Evolutionary conservation across 208 protist species (phyloP), one percentile per base, ranked within the genome.

Genomic region (Acanthamoeba divionensis): DNA sequence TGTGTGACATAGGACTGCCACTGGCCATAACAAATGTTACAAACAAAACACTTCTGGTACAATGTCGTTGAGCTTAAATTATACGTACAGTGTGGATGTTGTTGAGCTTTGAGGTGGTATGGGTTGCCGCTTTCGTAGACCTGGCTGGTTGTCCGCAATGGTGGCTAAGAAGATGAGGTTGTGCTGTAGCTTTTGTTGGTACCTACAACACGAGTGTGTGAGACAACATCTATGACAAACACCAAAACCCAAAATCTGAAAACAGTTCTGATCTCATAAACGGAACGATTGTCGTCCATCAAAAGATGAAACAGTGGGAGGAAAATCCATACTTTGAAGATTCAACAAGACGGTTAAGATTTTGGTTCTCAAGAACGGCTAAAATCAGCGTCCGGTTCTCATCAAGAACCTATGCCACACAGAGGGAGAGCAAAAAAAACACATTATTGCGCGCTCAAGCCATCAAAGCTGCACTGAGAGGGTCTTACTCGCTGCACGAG

Each of bases 111-210:
- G n/a, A n/a, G n/a, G n/a, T n/a, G n/a, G n/a, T n/a, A n/a, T n/a
- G n/a, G n/a, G n/a, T n/a, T n/a, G n/a, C n/a, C 47, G 41, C 24
- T 83, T 83, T 4, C 73, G 73, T n/a, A 83, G 50, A 18, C 48
- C 73, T 26, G 73, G 73, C 29, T 83, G 73, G 29, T 7, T 5
- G 29, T 83, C 73, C 33, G 73, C 73, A 45, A 83, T 36, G 50
- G 73, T 83, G 0, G 73, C 73, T 54, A 83, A 54, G 33, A 62
- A 83, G 18, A 83, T 83, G 10, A 83, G 73, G 73, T 83, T 83
- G 26, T 83, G 73, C 73, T 83, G 73, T 38, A 83, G 33, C 48
- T 54, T 45, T 36, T 10, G 21, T 36, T 83, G 73, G 26, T 83
- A 83, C 73, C 44, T 83, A 13, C 45, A 15, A 29, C 63, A n/a